phyloP scores from a whole-genome alignment of 2,329 filamentous ascomycete genomes.

The Atkinsonella hypoxylon region DNA sequence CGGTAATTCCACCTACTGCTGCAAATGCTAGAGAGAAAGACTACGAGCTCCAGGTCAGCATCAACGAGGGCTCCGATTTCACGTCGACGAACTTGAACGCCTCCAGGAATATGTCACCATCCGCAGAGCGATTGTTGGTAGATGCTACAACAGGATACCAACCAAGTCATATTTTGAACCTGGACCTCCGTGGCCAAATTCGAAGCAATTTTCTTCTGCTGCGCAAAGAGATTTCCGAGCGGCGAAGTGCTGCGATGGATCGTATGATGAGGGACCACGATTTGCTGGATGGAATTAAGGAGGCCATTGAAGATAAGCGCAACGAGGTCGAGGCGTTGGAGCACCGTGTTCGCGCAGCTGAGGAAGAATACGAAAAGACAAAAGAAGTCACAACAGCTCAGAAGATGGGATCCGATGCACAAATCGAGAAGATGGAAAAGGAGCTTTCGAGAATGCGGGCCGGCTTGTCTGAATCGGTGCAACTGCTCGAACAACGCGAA shows the following conservation, averaged over 20 bases:
- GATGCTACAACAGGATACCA: constrained; percentile 81
- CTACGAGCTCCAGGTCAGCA: constrained; percentile 74
- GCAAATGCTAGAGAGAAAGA: constrained; percentile 74
- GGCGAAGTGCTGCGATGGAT: constrained; percentile 70
- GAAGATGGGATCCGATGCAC: constrained; percentile 77
- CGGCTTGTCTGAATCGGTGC: constrained; percentile 71
- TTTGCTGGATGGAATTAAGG: constrained; percentile 84
- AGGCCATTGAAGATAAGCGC: constrained; percentile 91
- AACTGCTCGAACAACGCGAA: constrained; percentile 86
- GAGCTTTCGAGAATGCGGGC: constrained; percentile 89
- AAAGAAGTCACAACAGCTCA: constrained; percentile 79
- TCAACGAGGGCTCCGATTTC: constrained; percentile 70
- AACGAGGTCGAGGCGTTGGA: constrained; percentile 86
- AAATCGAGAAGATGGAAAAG: constrained; percentile 98
- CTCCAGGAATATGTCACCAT: constrained; percentile 23
- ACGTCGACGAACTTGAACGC: constrained; percentile 46
- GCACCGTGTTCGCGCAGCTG: constrained; percentile 75
- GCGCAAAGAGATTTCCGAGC: constrained; percentile 84
- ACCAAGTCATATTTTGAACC: constrained; percentile 74
- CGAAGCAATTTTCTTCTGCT: constrained; percentile 68
- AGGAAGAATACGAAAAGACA: constrained; percentile 88
- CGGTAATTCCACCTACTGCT: constrained; percentile 74
- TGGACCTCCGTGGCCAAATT: constrained; percentile 74
- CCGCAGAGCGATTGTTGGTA: constrained; percentile 65
- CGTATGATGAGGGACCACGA: constrained; percentile 92